Evolutionary conservation across 176 grass and related monocot genomes (phyloP).

Genomic region (Secale cereale): DNA sequence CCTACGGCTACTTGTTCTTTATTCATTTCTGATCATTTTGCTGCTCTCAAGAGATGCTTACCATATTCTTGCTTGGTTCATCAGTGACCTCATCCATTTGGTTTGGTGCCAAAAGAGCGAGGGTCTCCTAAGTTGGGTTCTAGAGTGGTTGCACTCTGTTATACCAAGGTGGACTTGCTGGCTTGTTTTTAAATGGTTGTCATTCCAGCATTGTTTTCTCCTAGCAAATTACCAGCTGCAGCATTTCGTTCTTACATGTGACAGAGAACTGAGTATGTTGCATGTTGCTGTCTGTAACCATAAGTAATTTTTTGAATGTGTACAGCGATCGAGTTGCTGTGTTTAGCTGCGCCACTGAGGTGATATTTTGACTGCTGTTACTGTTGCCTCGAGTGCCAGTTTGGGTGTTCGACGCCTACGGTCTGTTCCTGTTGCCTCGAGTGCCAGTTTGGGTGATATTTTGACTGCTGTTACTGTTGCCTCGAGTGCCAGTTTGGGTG

Average conservation of each 20-base stretch:
- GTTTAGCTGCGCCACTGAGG: background rate
- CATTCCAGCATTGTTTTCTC: too few species aligned
- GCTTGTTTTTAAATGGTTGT: too few species aligned
- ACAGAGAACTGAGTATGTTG: background rate
- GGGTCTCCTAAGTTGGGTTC: background rate
- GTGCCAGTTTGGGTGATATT: too few species aligned
- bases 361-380: background rate
- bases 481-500: too few species aligned
- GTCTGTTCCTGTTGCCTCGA: too few species aligned
- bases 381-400: too few species aligned
- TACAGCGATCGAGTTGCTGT: too few species aligned
- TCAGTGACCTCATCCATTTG: background rate
- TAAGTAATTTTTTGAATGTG: background rate
- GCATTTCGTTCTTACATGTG: background rate
- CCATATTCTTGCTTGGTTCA: background rate
- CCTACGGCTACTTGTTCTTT: background rate
- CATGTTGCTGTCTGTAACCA: background rate
- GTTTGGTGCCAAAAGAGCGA: background rate
- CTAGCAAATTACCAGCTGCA: background rate
- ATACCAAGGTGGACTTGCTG: too few species aligned
- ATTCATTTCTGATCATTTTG: background rate
- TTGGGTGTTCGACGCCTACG: too few species aligned
- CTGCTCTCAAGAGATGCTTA: background rate
- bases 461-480: too few species aligned
- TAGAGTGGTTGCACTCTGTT: too few species aligned